phyloP scores from a whole-genome alignment of 306 rosid genomes.

The Quercus agrifolia region DNA sequence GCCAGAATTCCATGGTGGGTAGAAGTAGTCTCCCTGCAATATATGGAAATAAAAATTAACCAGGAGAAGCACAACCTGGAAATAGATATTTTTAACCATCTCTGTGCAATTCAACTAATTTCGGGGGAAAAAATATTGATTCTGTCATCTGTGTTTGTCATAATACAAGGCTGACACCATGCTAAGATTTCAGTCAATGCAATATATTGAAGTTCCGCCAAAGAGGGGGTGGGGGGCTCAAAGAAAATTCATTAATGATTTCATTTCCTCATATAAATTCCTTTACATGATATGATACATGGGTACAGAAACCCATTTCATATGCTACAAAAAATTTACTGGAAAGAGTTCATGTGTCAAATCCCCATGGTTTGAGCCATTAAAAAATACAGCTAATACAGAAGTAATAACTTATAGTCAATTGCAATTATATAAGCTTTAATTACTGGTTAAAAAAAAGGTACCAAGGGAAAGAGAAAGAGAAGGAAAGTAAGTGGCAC shows the following conservation, averaged over 20 bases:
- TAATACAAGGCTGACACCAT: neutral
- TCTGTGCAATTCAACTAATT: neutral
- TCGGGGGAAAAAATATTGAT: neutral
- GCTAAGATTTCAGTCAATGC: neutral
- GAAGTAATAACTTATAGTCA: neutral
- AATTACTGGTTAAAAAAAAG: neutral
- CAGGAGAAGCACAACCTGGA: neutral
- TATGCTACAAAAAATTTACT: neutral
- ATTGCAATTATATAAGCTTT: neutral
- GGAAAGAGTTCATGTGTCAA: neutral
- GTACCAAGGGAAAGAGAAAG: neutral
- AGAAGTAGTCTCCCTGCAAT: constrained; percentile 66
- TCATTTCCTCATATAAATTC: too few relatives aligned
- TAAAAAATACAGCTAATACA: neutral
- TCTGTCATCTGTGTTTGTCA: neutral
- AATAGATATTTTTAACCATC: neutral
- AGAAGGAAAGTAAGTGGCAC: neutral
- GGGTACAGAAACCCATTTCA: neutral
- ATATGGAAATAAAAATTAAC: constrained; percentile 1
- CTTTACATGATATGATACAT: too few relatives aligned
- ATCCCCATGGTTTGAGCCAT: neutral
- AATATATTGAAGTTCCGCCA: neutral
- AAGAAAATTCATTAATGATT: neutral
- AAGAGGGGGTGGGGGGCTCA: neutral
- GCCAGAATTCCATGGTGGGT: constrained; percentile 84